These are phyloP conservation scores for Benincasa hispida DNA, from an alignment of 306 rosid genomes.

Conservation along the genomic window DNA sequence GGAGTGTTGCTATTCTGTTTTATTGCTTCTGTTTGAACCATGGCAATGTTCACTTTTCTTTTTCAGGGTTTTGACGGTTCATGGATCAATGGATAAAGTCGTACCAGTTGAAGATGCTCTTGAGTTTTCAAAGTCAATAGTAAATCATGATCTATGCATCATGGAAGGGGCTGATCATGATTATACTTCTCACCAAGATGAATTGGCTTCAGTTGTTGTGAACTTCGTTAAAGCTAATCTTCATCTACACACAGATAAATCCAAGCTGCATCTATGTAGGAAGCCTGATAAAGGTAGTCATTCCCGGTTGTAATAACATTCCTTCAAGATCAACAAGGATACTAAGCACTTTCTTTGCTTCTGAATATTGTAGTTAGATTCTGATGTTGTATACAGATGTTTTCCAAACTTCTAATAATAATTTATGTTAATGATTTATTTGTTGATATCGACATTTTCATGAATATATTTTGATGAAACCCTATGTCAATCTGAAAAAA, in stretches of 20 bases:
- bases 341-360: background rate
- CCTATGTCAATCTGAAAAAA: background rate
- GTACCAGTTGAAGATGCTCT: constrained; percentile 64
- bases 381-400: background rate
- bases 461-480: background rate
- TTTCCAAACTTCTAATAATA: background rate
- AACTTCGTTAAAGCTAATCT: constrained; percentile 34
- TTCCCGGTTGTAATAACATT: constrained; percentile 33
- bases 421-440: background rate
- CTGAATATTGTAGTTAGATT: background rate
- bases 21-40: background rate
- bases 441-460: background rate
- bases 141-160: constrained; percentile 51
- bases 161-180: constrained; percentile 85
- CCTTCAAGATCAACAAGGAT: background rate
- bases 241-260: constrained; percentile 13
- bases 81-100: constrained; percentile 72
- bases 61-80: constrained; percentile 68
- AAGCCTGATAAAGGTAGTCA: constrained; percentile 15
- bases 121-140: constrained; percentile 48
- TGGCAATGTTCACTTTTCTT: background rate
- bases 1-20: background rate
- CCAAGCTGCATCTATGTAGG: constrained; percentile 13
- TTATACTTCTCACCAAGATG: constrained; percentile 47
- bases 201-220: constrained; percentile 43